Percentiles rank a stretch among this genome's conserved stretches.
Evolutionary conservation across 495 filamentous ascomycete species (phyloP).

Genomic region (Lindgomyces ingoldianus): DNA sequence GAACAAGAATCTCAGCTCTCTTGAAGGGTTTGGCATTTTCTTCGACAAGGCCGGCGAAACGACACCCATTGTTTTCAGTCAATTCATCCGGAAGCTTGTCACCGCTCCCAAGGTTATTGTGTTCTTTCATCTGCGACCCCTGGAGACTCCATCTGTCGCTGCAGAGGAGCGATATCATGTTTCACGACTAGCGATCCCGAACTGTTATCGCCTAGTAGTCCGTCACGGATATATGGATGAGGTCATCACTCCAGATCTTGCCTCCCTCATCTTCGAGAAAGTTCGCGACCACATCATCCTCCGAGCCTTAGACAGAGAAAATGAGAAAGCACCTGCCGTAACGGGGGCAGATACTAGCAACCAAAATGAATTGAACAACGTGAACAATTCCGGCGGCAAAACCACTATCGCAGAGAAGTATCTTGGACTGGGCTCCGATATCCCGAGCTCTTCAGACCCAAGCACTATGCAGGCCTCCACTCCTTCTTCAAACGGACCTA

Average conservation of each 20-base stretch:
- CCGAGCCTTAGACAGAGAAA: constrained; percentile 17
- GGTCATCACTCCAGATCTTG: constrained; percentile 64
- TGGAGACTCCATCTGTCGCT: constrained; percentile 36
- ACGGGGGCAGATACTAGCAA: constrained; percentile 3
- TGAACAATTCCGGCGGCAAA: constrained; percentile 1
- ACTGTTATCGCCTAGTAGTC: constrained; percentile 66
- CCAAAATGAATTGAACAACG: background rate
- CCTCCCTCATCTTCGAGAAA: constrained; percentile 59
- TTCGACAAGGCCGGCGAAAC: constrained; percentile 46
- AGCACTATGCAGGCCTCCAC: background rate
- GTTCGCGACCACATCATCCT: constrained; percentile 55
- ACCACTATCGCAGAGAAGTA: constrained; percentile 4
- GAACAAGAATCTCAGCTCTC: constrained; percentile 29
- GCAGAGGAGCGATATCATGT: constrained; percentile 53
- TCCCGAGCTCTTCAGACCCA: constrained; percentile 12
- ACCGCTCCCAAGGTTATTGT: constrained; percentile 41
- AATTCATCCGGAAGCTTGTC: constrained; percentile 44
- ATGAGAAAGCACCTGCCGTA: background rate
- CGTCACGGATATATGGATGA: constrained; percentile 72
- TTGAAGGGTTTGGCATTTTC: constrained; percentile 44
- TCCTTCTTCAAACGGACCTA: constrained; percentile 28
- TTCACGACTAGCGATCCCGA: constrained; percentile 51
- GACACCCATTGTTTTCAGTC: constrained; percentile 41
- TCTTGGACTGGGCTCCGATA: constrained; percentile 36
- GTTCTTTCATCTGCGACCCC: constrained; percentile 44